phyloP scores from a whole-genome alignment of 805 yeast species.

The Lipomyces starkeyi region DNA sequence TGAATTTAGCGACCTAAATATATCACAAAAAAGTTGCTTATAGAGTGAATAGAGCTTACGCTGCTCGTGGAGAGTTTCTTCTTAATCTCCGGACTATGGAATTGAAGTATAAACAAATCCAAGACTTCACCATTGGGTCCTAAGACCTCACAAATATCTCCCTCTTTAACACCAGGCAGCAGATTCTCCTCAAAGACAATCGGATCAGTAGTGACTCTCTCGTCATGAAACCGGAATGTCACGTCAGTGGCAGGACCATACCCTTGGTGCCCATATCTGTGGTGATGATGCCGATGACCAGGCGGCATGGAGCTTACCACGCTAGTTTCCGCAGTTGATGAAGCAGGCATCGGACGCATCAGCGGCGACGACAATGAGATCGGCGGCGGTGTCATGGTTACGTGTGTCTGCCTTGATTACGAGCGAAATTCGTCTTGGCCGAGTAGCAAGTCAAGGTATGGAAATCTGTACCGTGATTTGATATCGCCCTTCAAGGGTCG shows the following conservation, averaged over 20 bases:
- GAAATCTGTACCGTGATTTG: not conserved
- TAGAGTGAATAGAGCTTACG: constrained; percentile 7
- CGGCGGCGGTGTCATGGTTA: not conserved
- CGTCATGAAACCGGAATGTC: constrained; percentile 59
- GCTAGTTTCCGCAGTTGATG: not conserved
- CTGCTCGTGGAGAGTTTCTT: constrained; percentile 23
- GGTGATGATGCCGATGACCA: not conserved
- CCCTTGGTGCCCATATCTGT: not conserved
- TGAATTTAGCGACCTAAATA: not conserved
- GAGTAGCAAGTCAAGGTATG: not conserved
- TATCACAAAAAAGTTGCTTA: not conserved
- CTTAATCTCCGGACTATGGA: constrained; percentile 25
- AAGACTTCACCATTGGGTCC: constrained; percentile 27
- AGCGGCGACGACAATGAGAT: constrained; percentile 3
- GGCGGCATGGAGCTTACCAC: not conserved
- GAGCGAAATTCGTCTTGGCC: no score
- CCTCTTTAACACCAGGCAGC: constrained; percentile 64
- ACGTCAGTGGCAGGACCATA: constrained; percentile 13
- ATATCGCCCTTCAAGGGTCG: not conserved
- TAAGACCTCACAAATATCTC: constrained; percentile 65
- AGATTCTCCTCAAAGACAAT: constrained; percentile 62
- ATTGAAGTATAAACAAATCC: constrained; percentile 26
- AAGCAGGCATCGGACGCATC: not conserved
- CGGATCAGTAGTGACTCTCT: constrained; percentile 59
- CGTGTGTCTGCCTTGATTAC: not conserved